Conservation (phyloP, 345 rosid genomes). For the Sapria himalayana region DNA sequence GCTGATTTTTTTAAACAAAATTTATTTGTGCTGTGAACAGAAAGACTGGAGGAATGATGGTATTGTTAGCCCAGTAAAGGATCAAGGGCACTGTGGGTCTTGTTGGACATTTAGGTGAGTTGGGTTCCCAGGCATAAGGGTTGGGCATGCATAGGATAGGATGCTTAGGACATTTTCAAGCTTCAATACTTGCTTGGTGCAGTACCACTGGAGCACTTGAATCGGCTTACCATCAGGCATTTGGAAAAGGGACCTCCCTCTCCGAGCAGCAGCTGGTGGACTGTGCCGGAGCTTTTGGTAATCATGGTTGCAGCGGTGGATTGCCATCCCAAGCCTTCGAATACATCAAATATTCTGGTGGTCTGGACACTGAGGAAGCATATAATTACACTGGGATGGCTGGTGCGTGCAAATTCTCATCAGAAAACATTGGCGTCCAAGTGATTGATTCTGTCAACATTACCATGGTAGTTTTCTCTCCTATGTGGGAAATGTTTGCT, state of each 20-base stretch:
- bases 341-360: slow-evolving; percentile 77
- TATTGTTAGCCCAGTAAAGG: slow-evolving; percentile 74
- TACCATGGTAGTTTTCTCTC: slow-evolving; percentile 44
- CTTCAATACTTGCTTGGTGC: slow-evolving; percentile 6
- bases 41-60: slow-evolving; percentile 87
- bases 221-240: slow-evolving; percentile 93
- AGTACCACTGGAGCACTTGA: slow-evolving; percentile 98
- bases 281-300: slow-evolving; percentile 78
- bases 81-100: slow-evolving; percentile 90
- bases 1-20: background rate
- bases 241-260: slow-evolving; percentile 54
- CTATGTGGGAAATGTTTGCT: too few relatives aligned
- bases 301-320: slow-evolving; percentile 82
- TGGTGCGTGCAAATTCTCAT: slow-evolving; percentile 53
- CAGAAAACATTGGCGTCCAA: slow-evolving; percentile 53
- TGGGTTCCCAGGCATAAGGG: background rate
- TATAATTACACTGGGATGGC: slow-evolving; percentile 58
- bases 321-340: slow-evolving; percentile 97
- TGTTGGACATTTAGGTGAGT: slow-evolving; percentile 98
- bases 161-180: background rate
- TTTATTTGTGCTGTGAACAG: slow-evolving; percentile 17
- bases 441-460: slow-evolving; percentile 63
- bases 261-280: slow-evolving; percentile 99
- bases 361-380: slow-evolving; percentile 81
- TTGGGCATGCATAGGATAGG: background rate